These are phyloP conservation scores for Syzygium aqueum DNA, from an alignment of 345 rosid species.

Conservation along the genomic window DNA sequence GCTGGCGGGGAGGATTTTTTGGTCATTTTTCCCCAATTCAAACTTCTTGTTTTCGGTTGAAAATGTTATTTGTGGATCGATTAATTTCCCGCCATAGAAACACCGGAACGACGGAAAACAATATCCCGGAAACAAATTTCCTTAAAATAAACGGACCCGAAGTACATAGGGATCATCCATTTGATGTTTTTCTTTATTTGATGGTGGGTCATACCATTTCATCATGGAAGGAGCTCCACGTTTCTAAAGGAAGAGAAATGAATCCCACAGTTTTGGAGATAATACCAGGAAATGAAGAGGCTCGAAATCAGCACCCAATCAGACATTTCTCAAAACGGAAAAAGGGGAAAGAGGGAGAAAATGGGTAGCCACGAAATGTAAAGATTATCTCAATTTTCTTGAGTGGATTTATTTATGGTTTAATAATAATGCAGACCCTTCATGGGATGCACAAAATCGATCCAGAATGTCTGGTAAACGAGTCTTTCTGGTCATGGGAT, in stretches of 20 bases:
- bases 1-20: no score
- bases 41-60: accelerated
- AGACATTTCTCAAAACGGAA: background rate
- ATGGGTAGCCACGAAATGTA: accelerated
- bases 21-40: accelerated
- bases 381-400: background rate
- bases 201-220: background rate
- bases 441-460: no score
- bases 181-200: background rate
- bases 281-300: background rate
- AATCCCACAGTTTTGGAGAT: accelerated
- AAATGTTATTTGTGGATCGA: accelerated
- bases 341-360: background rate
- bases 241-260: background rate
- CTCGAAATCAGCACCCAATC: background rate
- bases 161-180: background rate
- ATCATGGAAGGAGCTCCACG: background rate
- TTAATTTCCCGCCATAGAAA: background rate
- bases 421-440: background rate
- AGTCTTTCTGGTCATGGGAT: background rate
- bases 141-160: background rate
- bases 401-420: background rate
- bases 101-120: background rate
- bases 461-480: no score
- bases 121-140: no score